Evolutionary conservation across 768 basidiomycete genomes (phyloP).

Genomic region (Phaeolepiota aurea): DNA sequence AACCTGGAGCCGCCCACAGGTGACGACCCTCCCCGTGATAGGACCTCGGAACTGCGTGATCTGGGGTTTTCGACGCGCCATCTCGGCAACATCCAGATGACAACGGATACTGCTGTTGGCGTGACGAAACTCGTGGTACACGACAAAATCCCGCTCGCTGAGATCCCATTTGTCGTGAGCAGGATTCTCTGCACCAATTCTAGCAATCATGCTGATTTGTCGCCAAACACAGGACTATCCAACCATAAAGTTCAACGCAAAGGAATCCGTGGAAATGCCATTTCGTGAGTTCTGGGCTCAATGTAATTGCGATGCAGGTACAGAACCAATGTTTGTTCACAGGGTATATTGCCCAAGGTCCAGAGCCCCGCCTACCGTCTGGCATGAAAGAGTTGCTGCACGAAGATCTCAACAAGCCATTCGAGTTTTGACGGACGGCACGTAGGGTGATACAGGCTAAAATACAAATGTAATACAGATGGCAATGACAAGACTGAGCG

Average conservation of each 20-base stretch:
- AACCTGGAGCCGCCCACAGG: slow-evolving; percentile 34
- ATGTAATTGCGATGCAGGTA: too few relatives aligned
- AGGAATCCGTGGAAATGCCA: slow-evolving; percentile 97
- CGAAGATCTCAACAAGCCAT: slow-evolving; percentile 80
- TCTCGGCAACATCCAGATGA: slow-evolving; percentile 91
- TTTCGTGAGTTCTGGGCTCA: slow-evolving; percentile 71
- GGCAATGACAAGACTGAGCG: background rate
- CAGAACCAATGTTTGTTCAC: too few relatives aligned
- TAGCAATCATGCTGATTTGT: background rate
- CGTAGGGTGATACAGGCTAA: slow-evolving; percentile 1
- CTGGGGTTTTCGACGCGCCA: slow-evolving; percentile 84
- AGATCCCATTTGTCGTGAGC: slow-evolving; percentile 64
- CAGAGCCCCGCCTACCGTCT: slow-evolving; percentile 70
- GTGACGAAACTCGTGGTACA: slow-evolving; percentile 80
- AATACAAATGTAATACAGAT: background rate
- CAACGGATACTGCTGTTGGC: slow-evolving; percentile 92
- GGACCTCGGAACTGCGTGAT: slow-evolving; percentile 80
- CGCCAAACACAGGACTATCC: slow-evolving; percentile 79
- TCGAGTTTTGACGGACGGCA: slow-evolving; percentile 60
- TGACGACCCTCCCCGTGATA: slow-evolving; percentile 92
- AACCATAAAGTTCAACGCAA: slow-evolving; percentile 78
- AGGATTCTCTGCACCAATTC: background rate
- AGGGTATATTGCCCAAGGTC: slow-evolving; percentile 43
- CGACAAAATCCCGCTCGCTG: slow-evolving; percentile 62
- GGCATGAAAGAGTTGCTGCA: slow-evolving; percentile 86